Percentiles rank a stretch among this genome's conserved stretches.
phyloP scores from a whole-genome alignment of 140 eudicot species.

The Flaveria floridana region DNA sequence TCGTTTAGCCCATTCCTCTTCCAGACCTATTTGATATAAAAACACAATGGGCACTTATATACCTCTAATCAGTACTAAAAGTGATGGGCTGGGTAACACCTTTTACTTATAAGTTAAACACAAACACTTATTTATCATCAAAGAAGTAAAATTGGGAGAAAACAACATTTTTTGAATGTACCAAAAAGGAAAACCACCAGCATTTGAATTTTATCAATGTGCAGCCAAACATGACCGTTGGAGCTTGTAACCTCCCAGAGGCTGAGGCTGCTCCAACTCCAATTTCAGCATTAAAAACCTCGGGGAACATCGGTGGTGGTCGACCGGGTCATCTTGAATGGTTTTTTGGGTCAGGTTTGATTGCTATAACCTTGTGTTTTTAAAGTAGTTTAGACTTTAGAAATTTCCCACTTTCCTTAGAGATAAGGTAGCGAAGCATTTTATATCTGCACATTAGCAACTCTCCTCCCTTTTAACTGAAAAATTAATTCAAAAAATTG shows the following conservation, averaged over 20 bases:
- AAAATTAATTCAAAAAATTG: neutral
- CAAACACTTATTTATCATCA: neutral
- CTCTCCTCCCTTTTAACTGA: neutral
- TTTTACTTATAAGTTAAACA: neutral
- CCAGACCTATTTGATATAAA: constrained; percentile 1
- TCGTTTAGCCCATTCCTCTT: neutral
- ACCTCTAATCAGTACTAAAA: neutral
- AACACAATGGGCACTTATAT: neutral
- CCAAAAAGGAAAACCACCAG: neutral
- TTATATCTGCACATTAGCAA: constrained; percentile 10
- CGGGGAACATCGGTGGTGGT: constrained; percentile 22
- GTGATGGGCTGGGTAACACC: neutral
- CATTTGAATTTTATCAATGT: constrained; percentile 11
- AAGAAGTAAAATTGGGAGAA: neutral
- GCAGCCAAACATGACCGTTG: constrained; percentile 66
- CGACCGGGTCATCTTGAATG: constrained; percentile 26
- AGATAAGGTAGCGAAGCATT: neutral
- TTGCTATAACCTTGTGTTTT: constrained; percentile 28
- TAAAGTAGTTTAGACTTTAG: constrained; percentile 27
- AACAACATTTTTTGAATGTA: neutral
- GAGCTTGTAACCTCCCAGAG: constrained; percentile 50
- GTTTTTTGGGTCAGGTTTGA: constrained; percentile 38
- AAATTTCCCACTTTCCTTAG: constrained; percentile 16
- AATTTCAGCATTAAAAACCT: constrained; percentile 31
- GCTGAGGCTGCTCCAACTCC: constrained; percentile 37